Percentiles rank a stretch among this genome's conserved stretches.
phyloP scores from a whole-genome alignment of 2,329 filamentous ascomycete species.

The Celoporthe dispersa region DNA sequence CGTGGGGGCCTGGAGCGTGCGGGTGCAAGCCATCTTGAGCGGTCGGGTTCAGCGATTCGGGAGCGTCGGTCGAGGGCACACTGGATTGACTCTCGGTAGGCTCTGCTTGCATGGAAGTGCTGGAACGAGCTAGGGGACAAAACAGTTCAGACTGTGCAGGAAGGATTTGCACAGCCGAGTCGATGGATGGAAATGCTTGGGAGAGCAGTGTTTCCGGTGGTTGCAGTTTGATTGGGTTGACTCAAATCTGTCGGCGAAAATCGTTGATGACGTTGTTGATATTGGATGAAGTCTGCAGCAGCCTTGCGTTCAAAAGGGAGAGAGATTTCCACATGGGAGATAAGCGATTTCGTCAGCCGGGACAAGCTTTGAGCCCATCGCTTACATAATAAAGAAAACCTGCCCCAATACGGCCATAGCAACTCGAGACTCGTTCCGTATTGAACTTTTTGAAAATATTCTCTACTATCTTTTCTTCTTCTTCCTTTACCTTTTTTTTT shows the following conservation, averaged over 20 bases:
- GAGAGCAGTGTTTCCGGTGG: slow-evolving; percentile 13
- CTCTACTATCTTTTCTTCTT: no score
- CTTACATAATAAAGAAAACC: not conserved
- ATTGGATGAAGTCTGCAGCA: slow-evolving; percentile 5
- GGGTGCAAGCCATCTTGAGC: slow-evolving; percentile 63
- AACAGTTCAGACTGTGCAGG: slow-evolving; percentile 54
- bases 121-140: slow-evolving; percentile 39
- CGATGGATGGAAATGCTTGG: not conserved
- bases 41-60: slow-evolving; percentile 39
- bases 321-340: not conserved
- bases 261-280: slow-evolving; percentile 24
- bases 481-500: no score
- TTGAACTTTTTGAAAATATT: not conserved
- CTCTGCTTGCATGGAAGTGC: slow-evolving; percentile 69
- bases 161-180: slow-evolving; percentile 55
- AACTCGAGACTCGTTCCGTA: not conserved
- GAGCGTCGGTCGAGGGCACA: slow-evolving; percentile 43
- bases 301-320: not conserved
- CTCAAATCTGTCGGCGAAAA: slow-evolving; percentile 18
- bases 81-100: slow-evolving; percentile 51
- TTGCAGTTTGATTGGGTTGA: slow-evolving; percentile 16
- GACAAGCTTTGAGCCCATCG: not conserved
- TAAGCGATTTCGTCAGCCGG: slow-evolving; percentile 1
- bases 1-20: slow-evolving; percentile 45
- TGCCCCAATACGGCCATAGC: not conserved